phyloP scores from a whole-genome alignment of 2,329 filamentous ascomycete species.

The Chaetomium sp. region DNA sequence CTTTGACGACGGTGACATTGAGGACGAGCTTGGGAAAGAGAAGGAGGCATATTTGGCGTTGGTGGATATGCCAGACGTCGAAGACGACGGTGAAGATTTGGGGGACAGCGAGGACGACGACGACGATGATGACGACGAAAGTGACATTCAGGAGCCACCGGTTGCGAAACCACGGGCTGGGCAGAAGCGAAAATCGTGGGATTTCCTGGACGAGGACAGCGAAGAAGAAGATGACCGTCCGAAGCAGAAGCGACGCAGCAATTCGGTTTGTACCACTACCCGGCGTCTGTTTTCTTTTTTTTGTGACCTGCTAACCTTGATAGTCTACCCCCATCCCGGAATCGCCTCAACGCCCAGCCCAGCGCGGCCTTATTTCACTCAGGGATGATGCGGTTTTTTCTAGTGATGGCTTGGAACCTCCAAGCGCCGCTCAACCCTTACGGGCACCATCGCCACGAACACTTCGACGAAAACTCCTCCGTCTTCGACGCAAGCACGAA shows the following conservation, averaged over 20 bases:
- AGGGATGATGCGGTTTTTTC: slow-evolving; percentile 41
- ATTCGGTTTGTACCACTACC: slow-evolving; percentile 57
- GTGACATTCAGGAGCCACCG: slow-evolving; percentile 42
- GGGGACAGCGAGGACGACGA: slow-evolving; percentile 52
- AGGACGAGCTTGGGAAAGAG: slow-evolving; percentile 69
- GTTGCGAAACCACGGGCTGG: slow-evolving; percentile 39
- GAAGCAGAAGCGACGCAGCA: slow-evolving; percentile 74
- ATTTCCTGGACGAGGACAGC: slow-evolving; percentile 61
- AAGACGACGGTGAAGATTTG: slow-evolving; percentile 62
- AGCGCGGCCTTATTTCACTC: slow-evolving; percentile 53
- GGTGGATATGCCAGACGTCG: slow-evolving; percentile 83
- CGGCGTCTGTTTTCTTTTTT: not conserved
- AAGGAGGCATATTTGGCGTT: slow-evolving; percentile 79
- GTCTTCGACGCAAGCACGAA: slow-evolving; percentile 72
- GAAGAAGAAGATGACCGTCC: slow-evolving; percentile 69
- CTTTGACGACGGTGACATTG: slow-evolving; percentile 93
- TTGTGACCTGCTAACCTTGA: slow-evolving; percentile 29
- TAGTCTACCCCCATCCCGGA: slow-evolving; percentile 60
- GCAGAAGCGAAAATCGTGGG: slow-evolving; percentile 75
- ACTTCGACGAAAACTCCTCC: slow-evolving; percentile 66
- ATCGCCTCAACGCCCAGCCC: slow-evolving; percentile 55
- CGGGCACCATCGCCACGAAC: slow-evolving; percentile 63
- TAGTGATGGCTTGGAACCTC: slow-evolving; percentile 45
- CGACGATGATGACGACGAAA: slow-evolving; percentile 39
- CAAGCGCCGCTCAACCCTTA: slow-evolving; percentile 51